These are phyloP conservation scores for Pichia sp. DNA, from an alignment of 1,139 yeast genomes.

Conservation along the genomic window DNA sequence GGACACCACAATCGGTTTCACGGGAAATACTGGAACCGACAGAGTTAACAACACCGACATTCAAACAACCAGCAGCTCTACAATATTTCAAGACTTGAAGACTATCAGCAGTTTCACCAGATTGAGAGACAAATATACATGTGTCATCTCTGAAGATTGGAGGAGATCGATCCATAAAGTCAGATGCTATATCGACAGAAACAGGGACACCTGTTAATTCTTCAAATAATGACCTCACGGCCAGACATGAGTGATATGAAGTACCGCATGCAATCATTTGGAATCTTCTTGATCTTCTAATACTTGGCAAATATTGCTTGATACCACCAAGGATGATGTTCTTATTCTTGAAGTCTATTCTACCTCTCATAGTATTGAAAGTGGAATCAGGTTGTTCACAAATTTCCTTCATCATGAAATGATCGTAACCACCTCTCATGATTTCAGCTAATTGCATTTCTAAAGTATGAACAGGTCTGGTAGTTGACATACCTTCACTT, in stretches of 20 bases:
- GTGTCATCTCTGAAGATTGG: slow-evolving; percentile 99
- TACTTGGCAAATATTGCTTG: slow-evolving; percentile 78
- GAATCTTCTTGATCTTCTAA: slow-evolving; percentile 92
- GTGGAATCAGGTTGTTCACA: slow-evolving; percentile 99
- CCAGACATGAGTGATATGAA: slow-evolving; percentile 96
- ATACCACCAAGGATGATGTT: slow-evolving; percentile 88
- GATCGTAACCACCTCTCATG: slow-evolving; percentile 96
- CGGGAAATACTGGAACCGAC: slow-evolving; percentile 98
- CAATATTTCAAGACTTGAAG: slow-evolving; percentile 95
- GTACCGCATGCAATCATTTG: slow-evolving; percentile 99
- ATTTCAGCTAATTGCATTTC: slow-evolving; percentile 97
- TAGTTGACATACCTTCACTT: slow-evolving; percentile 87
- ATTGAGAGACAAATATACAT: slow-evolving; percentile 96
- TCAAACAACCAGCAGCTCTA: slow-evolving; percentile 94
- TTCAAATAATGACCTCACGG: slow-evolving; percentile 94
- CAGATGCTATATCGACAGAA: slow-evolving; percentile 94
- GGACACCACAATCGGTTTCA: slow-evolving; percentile 99
- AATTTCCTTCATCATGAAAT: slow-evolving; percentile 99
- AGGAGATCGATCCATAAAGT: slow-evolving; percentile 90
- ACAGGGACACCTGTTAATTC: slow-evolving; percentile 97
- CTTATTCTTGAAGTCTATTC: slow-evolving; percentile 85
- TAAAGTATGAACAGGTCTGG: slow-evolving; percentile 93
- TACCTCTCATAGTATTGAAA: slow-evolving; percentile 98
- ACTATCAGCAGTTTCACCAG: slow-evolving; percentile 99
- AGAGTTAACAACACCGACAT: slow-evolving; percentile 94